Conservation (phyloP, 805 yeast genomes). For the Wickerhamiella allomyrinae region DNA sequence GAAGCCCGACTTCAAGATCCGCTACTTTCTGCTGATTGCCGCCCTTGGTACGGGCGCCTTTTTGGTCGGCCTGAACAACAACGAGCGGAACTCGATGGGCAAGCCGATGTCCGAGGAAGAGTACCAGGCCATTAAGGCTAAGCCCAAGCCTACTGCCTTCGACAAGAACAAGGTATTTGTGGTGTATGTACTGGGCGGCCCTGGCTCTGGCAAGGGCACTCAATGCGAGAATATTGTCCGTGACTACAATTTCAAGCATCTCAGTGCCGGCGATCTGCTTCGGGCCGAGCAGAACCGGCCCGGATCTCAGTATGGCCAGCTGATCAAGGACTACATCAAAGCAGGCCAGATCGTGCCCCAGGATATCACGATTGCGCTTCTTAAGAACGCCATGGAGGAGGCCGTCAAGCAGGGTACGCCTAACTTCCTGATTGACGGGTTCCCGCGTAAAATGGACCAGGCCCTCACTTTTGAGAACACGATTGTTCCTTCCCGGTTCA, state of each 20-base stretch:
- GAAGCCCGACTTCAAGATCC: slow-evolving; percentile 21
- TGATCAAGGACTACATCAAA: slow-evolving; percentile 69
- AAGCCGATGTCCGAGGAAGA: slow-evolving; percentile 21
- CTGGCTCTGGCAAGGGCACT: slow-evolving; percentile 97
- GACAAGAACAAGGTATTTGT: slow-evolving; percentile 57
- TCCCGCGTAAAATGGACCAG: slow-evolving; percentile 98
- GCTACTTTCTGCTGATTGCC: slow-evolving; percentile 23
- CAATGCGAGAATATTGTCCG: slow-evolving; percentile 78
- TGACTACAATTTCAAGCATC: slow-evolving; percentile 70
- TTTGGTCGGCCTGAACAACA: slow-evolving; percentile 16
- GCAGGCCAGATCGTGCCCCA: slow-evolving; percentile 93
- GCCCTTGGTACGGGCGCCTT: slow-evolving; percentile 23
- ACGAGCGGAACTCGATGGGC: slow-evolving; percentile 12
- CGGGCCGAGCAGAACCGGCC: slow-evolving; percentile 80
- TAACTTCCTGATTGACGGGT: slow-evolving; percentile 81
- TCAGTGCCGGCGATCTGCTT: slow-evolving; percentile 91
- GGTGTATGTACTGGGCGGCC: slow-evolving; percentile 88
- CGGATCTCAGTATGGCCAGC: slow-evolving; percentile 71
- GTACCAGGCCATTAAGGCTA: slow-evolving; percentile 27
- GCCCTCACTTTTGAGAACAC: slow-evolving; percentile 82
- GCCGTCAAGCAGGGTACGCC: slow-evolving; percentile 32
- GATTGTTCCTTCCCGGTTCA: slow-evolving; percentile 28
- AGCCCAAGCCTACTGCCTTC: slow-evolving; percentile 31
- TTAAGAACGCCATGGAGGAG: slow-evolving; percentile 63
- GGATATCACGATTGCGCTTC: slow-evolving; percentile 68